Conservation (phyloP, 2,329 filamentous ascomycete species). For the Colletotrichum somersetense region DNA sequence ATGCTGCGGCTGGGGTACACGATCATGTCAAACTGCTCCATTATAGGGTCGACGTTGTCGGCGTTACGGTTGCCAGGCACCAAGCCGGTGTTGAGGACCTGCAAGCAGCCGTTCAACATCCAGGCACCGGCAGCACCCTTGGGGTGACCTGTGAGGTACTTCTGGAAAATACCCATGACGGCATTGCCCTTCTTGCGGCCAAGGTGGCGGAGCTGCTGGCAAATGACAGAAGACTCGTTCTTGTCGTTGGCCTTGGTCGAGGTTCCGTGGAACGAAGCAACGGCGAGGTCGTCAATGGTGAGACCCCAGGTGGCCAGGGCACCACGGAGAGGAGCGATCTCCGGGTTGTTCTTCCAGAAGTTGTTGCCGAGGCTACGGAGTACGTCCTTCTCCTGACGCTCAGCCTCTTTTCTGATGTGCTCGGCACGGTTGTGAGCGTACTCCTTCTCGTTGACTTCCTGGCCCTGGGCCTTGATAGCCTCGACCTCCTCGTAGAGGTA, state of each 20-base stretch:
- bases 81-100: conserved; percentile 92
- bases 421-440: conserved; percentile 87
- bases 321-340: conserved; percentile 94
- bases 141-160: conserved; percentile 97
- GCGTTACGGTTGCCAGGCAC: conserved; percentile 98
- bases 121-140: conserved; percentile 99
- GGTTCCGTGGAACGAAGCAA: conserved; percentile 98
- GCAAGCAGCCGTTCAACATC: conserved; percentile 99
- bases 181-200: conserved; percentile 97
- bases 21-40: conserved; percentile 98
- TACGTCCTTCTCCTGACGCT: conserved; percentile 92
- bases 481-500: conserved; percentile 93
- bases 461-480: conserved; percentile 86
- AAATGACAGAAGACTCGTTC: conserved; percentile 98
- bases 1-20: conserved; percentile 96
- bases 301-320: conserved; percentile 98
- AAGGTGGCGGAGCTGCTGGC: conserved; percentile 94
- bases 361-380: conserved; percentile 94
- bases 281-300: conserved; percentile 93
- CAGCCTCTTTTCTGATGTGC: conserved; percentile 89
- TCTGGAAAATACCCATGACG: conserved; percentile 97
- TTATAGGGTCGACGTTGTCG: conserved; percentile 94
- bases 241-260: conserved; percentile 99
- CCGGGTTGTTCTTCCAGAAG: conserved; percentile 97
- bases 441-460: conserved; percentile 81